phyloP scores from a whole-genome alignment of 805 yeast species.

The Lachancea kluyveri region DNA sequence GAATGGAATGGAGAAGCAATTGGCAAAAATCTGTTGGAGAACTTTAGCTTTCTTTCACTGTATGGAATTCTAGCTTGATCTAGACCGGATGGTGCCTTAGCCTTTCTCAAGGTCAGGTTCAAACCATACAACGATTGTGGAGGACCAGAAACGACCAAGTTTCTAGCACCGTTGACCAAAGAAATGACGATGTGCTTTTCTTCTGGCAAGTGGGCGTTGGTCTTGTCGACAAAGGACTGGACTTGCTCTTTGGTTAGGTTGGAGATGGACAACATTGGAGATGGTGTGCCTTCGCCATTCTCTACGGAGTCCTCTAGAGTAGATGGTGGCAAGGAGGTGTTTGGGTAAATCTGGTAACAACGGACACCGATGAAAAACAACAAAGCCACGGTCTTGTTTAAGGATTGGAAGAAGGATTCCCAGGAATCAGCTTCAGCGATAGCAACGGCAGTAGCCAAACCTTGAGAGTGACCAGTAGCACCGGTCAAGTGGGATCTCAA shows the following conservation, averaged over 20 bases:
- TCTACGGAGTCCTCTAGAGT: conserved; percentile 87
- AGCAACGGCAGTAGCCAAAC: conserved; percentile 88
- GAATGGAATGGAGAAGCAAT: conserved; percentile 97
- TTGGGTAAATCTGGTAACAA: conserved; percentile 84
- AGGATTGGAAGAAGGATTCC: conserved; percentile 68
- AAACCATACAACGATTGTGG: conserved; percentile 97
- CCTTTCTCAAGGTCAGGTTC: conserved; percentile 84
- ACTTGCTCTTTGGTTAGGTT: conserved; percentile 80
- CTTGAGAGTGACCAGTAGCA: conserved; percentile 87
- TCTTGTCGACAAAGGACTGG: conserved; percentile 68
- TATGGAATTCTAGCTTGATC: conserved; percentile 93
- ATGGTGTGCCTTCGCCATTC: conserved; percentile 92
- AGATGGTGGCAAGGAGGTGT: conserved; percentile 90
- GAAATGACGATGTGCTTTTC: conserved; percentile 90
- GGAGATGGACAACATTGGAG: conserved; percentile 94
- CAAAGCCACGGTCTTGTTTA: conserved; percentile 74
- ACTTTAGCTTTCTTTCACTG: conserved; percentile 89
- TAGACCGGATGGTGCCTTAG: conserved; percentile 89
- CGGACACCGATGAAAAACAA: conserved; percentile 92
- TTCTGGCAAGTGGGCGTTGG: conserved; percentile 88
- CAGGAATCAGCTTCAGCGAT: conserved; percentile 77
- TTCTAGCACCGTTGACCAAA: conserved; percentile 90
- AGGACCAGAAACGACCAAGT: conserved; percentile 94
- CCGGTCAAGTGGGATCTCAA: conserved; percentile 63
- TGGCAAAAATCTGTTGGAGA: conserved; percentile 90